These are phyloP conservation scores for Miscanthus lutarioriparius DNA, from an alignment of 176 grass and related monocot species.

Conservation along the genomic window DNA sequence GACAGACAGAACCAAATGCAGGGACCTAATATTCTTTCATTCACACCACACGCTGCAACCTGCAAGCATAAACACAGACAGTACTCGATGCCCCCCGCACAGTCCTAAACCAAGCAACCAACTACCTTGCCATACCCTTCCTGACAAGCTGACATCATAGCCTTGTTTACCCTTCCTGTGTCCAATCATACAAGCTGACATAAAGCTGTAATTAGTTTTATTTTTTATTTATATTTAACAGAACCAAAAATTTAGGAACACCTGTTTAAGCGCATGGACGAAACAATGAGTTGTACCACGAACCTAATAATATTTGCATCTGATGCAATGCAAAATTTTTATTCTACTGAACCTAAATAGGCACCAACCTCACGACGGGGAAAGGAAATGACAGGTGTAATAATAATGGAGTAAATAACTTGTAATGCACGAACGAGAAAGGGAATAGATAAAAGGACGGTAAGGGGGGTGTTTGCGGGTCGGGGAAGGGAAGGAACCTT, in stretches of 20 bases:
- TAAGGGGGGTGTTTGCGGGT: neutral
- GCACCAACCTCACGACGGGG: too few species aligned
- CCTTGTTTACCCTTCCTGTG: too few species aligned
- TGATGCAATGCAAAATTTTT: too few species aligned
- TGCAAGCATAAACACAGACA: neutral
- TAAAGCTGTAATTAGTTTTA: too few species aligned
- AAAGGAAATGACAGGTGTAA: neutral
- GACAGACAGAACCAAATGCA: too few species aligned
- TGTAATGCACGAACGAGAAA: conserved; percentile 10
- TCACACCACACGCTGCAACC: neutral
- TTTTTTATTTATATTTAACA: too few species aligned
- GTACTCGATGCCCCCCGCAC: conserved; percentile 1
- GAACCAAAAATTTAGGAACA: too few species aligned
- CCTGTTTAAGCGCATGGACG: conserved; percentile 1
- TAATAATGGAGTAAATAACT: neutral
- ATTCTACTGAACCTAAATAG: too few species aligned
- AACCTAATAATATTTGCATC: conserved; percentile 23
- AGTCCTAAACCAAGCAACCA: conserved; percentile 1
- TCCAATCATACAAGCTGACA: too few species aligned
- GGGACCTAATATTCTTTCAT: too few species aligned
- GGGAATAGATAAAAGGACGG: neutral
- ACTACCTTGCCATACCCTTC: neutral
- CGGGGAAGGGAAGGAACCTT: conserved; percentile 55
- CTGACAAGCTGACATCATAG: neutral
- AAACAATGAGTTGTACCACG: neutral